Evolutionary conservation across 352 stramenopile species (phyloP), one percentile per base, ranked within the genome.

Genomic region (Blastocystis sp.): DNA sequence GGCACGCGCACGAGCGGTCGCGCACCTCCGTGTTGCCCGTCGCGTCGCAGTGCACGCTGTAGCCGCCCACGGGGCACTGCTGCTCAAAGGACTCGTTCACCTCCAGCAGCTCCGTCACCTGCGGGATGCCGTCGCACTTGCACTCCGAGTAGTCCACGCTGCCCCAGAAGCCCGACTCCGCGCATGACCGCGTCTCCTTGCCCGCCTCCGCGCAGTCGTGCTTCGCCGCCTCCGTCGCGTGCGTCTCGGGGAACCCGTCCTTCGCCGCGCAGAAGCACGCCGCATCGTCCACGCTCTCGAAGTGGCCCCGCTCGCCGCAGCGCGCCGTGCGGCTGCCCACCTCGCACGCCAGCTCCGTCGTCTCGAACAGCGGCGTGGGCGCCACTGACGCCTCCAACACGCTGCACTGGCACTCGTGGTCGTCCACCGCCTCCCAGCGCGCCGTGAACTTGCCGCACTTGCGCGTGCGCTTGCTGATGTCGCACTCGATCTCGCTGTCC

Each of bases 391-490:
- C 28, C 19, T 77, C 66, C 28, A 4, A 0, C 38, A 77, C 66
- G 2, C 38, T 77, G 45, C 66, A 77, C 24, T 24, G 34, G 45
- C 66, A 77, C n/a, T 77, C 52, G 52, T 77, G 2, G 52, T 77
- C n/a, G n/a, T 42, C 66, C 19, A 43, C 14, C 38, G 17, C 11
- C 66, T 77, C 66, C 66, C 66, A 77, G 38, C 21, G 66, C 43
- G 66, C 66, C 10, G 66, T 77, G 40, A 57, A 77, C 42, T 60
- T 54, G n/a, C 66, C 66, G 52, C 66, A 77, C 38, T 17, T 77
- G 9, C n/a, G 38, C 28, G 66, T 77, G 28, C 66, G 66, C 43
- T n/a, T 60, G 38, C 66, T 43, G 52, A 34, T 77, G 52, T 77
- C 66, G 52, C 66, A 77, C 38, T 48, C 1, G 17, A 77, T 38